Evolutionary conservation across 208 protist species (phyloP), one percentile per base, ranked within the genome.

Genomic region (Kentomonas sorsogonicus): DNA sequence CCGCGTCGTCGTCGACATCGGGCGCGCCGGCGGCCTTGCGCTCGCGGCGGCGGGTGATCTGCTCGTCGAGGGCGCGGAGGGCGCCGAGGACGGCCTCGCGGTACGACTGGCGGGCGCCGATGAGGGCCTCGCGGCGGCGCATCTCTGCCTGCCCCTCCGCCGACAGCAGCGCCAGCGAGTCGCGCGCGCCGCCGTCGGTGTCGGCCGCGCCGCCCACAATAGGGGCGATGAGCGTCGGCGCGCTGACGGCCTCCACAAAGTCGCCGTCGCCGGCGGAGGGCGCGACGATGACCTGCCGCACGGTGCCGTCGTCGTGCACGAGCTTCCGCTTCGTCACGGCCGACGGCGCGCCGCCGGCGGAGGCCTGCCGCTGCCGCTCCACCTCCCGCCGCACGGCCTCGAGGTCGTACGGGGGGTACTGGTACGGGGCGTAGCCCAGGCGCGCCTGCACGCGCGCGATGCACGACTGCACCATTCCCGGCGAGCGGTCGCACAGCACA

Each of bases 341-440:
- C 0, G 41, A 65, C 0, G 41, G 60, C 40, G 40, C 18, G 1
- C 39, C 36, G 27, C 41, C 31, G 31, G 72, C 25, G 18, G 46
- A 43, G 33, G 30, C 51, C 7, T 15, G 7, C 33, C 5, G 7
- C 11, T 36, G 33, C 5, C 7, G 7, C 53, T 79, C 60, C 36
- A 77, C 60, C 18, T 47, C 41, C 43, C 41, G 62, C 29, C 66
- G 63, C 38, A 84, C 79, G 9, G 50, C 60, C 7, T 55, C 50
- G 18, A 84, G 38, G 47, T 92, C 77, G 55, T 92, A 92, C 47
- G 87, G 81, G 9, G 85, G 85, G 36, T 93, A 93, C 4, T 76
- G 81, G 27, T 84, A 93, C 2, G 85, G 81, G 5, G 52, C 66
- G 53, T 93, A 93, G 13, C 81, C 79, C 22, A 82, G 63, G 15